Evolutionary conservation across 2,329 filamentous ascomycete species (phyloP), one percentile per base, ranked within the genome.

Genomic region (Curvularia sp.): DNA sequence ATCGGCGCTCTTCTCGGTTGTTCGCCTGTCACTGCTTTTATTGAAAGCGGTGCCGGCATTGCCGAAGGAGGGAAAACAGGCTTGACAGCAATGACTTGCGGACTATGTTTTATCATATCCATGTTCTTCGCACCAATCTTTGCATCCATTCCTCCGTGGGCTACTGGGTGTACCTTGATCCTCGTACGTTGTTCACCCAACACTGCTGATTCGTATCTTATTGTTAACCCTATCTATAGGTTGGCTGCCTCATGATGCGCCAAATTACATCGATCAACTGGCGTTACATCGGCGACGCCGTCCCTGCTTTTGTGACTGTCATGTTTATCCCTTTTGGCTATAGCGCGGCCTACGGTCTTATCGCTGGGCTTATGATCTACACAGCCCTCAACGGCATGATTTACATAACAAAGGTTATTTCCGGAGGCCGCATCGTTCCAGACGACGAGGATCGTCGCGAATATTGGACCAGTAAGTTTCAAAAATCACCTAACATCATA

Each of bases 121-220:
- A 86, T 96, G 66, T 96, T 96, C 82, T 96, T 96, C 73, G 91
- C 92, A 0, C 92, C 92, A 0, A 94, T 96, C 52, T 96, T 96
- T 72, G 92, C 92, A 5, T 94, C 90, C 0, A 95, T 96, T 53
- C 92, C 92, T 3, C 88, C 92, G 0, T 96, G 91, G 91, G 92
- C 92, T 3, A 96, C 92, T 0, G 92, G 92, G 49, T 93, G 89
- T 74, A 92, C 92, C 13, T 83, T 96, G 30, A 84, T 96, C 62
- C 85, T 96, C 38, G 91, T 96, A 66, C 66, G 72, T 59, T n/a
- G 70, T 56, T 6, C 5, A 39, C 13, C 27, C 9, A 23, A 9
- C 18, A 10, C 3, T 15, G 28, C 30, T 8, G 45, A 25, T 19
- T 25, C n/a, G 49, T 41, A 30, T n/a, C 27, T 28, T 32, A 30